Conservation (phyloP, 192 early-diverging fungal species). For the Coemansia umbellata region DNA sequence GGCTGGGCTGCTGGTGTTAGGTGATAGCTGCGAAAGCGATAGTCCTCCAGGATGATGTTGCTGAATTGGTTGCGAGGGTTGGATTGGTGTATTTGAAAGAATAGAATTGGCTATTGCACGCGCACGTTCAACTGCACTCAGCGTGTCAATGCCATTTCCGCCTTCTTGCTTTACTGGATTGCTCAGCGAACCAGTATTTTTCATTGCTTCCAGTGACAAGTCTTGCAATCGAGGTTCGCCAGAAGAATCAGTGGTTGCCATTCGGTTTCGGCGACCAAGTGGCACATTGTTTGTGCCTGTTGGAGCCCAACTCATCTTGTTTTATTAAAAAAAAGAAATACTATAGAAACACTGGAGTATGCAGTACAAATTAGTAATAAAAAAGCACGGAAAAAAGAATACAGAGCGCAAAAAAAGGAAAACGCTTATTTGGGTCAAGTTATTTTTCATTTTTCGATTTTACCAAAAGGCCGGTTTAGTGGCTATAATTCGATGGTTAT, state of each 20-base stretch:
- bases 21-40: too few relatives aligned
- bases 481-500: not conserved
- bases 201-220: not conserved
- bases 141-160: conserved; percentile 11
- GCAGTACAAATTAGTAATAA: conserved; percentile 4
- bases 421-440: not conserved
- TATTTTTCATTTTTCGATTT: too few relatives aligned
- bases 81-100: conserved; percentile 4
- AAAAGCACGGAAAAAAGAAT: not conserved
- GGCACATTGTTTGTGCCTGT: conserved; percentile 50
- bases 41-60: too few relatives aligned
- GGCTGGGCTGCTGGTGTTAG: not conserved
- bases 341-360: not conserved
- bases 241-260: conserved; percentile 3
- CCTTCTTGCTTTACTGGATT: not conserved
- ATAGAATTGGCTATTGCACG: conserved; percentile 45
- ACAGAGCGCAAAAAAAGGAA: not conserved
- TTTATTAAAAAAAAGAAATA: not conserved
- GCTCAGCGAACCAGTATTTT: not conserved
- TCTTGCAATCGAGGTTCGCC: conserved; percentile 3
- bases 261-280: conserved; percentile 33
- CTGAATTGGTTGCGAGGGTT: not conserved
- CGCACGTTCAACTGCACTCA: conserved; percentile 39
- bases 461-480: too few relatives aligned
- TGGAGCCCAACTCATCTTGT: conserved; percentile 41